A percentile compares a stretch with the other conserved stretches of the same genome.
phyloP scores from a whole-genome alignment of 225 moss, liverwort and hornwort species.

The Thuidium tamariscinum region DNA sequence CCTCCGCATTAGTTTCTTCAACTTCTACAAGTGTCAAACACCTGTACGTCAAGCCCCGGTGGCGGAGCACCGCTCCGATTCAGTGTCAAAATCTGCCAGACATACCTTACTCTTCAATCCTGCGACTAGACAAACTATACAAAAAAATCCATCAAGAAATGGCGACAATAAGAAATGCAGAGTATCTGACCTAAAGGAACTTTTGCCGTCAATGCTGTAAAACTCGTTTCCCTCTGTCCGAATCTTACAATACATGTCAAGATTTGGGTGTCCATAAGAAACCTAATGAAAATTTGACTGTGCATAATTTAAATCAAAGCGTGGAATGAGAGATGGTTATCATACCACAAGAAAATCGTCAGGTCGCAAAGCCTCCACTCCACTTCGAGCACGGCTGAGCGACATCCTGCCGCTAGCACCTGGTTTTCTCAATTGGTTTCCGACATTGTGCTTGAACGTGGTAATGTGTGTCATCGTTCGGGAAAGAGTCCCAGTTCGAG shows the following conservation, averaged over 20 bases:
- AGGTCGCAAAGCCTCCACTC: background rate
- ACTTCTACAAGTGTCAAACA: background rate
- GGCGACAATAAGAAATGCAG: background rate
- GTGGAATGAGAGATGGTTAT: background rate
- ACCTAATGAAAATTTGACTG: background rate
- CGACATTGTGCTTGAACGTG: conserved; percentile 5
- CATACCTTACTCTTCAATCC: background rate
- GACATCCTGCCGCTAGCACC: conserved; percentile 12
- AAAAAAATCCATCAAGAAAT: background rate
- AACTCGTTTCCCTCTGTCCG: background rate
- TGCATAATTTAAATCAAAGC: background rate
- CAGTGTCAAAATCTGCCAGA: background rate
- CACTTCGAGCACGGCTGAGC: conserved; percentile 1
- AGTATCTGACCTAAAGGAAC: background rate
- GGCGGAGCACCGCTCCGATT: background rate
- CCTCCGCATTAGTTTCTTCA: background rate
- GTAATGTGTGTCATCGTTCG: conserved; percentile 1
- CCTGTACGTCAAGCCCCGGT: background rate
- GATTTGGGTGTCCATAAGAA: background rate
- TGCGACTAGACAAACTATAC: background rate
- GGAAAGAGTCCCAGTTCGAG: background rate
- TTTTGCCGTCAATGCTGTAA: background rate
- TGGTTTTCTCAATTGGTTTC: background rate
- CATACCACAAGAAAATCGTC: conserved; percentile 15
- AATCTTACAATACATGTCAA: background rate